Evolutionary conservation across 495 filamentous ascomycete genomes (phyloP).

Genomic region (Podospora australis): DNA sequence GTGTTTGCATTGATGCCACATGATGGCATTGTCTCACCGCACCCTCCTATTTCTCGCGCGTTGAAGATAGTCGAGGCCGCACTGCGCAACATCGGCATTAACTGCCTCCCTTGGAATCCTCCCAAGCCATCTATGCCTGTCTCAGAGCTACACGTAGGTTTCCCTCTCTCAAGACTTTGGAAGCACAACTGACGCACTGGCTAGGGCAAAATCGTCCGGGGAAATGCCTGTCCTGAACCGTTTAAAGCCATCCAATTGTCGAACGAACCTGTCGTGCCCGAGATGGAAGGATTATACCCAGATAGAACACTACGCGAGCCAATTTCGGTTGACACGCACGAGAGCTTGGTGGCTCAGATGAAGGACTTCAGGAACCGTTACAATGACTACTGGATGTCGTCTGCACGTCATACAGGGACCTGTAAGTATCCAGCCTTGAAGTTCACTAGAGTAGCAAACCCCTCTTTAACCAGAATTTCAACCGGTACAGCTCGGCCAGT

Average conservation of each 20-base stretch:
- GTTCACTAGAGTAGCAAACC: too few species aligned
- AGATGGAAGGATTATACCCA: background rate
- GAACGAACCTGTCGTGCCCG: background rate
- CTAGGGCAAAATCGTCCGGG: background rate
- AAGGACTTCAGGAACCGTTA: background rate
- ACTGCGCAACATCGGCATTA: background rate
- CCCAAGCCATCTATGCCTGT: too few species aligned
- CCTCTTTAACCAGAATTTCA: too few species aligned
- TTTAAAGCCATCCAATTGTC: background rate
- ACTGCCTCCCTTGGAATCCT: background rate
- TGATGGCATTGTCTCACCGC: background rate
- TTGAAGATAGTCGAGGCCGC: background rate
- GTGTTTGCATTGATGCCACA: background rate
- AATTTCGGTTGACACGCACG: background rate
- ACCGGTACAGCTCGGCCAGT: constrained; percentile 15
- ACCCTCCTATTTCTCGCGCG: background rate
- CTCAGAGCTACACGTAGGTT: background rate
- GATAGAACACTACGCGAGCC: background rate
- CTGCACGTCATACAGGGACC: background rate
- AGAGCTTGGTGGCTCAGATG: background rate
- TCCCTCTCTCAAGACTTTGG: background rate
- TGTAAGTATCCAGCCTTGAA: too few species aligned
- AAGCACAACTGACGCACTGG: background rate
- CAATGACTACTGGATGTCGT: background rate
- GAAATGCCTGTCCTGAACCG: background rate